Conservation (phyloP, 371 early-diverging fungal species). For the Mortierella sp. region DNA sequence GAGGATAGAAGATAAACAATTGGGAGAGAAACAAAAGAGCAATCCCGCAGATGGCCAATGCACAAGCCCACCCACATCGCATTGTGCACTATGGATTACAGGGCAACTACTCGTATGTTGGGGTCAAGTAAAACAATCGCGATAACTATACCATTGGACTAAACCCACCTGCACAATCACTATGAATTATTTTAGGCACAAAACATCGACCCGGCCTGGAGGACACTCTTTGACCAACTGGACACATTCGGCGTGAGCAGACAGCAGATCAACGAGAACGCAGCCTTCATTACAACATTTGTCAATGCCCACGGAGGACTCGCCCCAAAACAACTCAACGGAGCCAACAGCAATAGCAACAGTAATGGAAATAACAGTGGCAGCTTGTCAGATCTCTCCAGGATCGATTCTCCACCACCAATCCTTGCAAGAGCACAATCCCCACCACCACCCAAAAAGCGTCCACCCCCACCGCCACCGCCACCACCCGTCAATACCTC, state of each 20-base stretch:
- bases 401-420: slow-evolving; percentile 45
- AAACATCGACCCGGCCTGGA: slow-evolving; percentile 87
- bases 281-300: slow-evolving; percentile 49
- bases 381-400: slow-evolving; percentile 14
- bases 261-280: slow-evolving; percentile 65
- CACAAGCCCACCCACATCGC: not conserved
- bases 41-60: not conserved
- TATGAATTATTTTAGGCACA: slow-evolving; percentile 59
- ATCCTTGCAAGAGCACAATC: slow-evolving; percentile 18
- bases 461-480: slow-evolving; percentile 59
- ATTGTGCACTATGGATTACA: not conserved
- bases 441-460: slow-evolving; percentile 30
- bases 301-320: slow-evolving; percentile 53
- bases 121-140: not conserved
- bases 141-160: not conserved
- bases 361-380: not conserved
- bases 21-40: not conserved
- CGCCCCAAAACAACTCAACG: not conserved
- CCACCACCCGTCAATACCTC: slow-evolving; percentile 42
- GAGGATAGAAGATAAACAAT: not conserved
- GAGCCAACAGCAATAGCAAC: not conserved
- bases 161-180: not conserved
- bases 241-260: slow-evolving; percentile 85
- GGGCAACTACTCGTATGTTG: too few species aligned
- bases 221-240: slow-evolving; percentile 80